phyloP scores from a whole-genome alignment of 768 basidiomycete genomes.

The Auricularia sp. region DNA sequence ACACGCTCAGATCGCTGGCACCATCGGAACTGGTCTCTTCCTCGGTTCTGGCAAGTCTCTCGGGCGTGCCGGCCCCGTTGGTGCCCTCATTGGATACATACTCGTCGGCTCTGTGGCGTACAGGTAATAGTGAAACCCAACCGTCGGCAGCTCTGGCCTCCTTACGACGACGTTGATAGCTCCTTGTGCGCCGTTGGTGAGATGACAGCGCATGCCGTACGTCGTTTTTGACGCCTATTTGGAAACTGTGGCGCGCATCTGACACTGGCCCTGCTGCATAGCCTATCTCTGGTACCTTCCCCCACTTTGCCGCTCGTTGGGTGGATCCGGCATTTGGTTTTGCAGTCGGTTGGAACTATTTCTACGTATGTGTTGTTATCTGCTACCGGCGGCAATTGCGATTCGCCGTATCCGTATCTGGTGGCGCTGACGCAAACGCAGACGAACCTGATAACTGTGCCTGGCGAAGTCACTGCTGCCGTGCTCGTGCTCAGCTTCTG shows the following conservation, averaged over 20 bases:
- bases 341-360: conserved; percentile 35
- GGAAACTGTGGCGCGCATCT: not conserved
- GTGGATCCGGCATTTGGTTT: conserved; percentile 52
- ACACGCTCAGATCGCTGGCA: conserved; percentile 50
- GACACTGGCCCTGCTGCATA: no score
- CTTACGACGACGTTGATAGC: conserved; percentile 16
- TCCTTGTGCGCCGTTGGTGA: conserved; percentile 62
- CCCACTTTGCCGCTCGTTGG: conserved; percentile 55
- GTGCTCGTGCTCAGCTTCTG: conserved; percentile 19
- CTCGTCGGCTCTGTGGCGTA: conserved; percentile 60
- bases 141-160: conserved; percentile 18
- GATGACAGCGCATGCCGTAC: conserved; percentile 60
- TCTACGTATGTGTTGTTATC: conserved; percentile 14
- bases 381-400: not conserved
- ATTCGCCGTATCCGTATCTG: no score
- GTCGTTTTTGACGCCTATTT: not conserved
- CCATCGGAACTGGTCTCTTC: conserved; percentile 58
- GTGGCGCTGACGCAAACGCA: not conserved
- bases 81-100: conserved; percentile 54
- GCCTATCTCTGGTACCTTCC: conserved; percentile 70
- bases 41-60: conserved; percentile 30
- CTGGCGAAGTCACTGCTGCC: conserved; percentile 26
- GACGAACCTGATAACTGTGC: conserved; percentile 18
- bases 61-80: conserved; percentile 50
- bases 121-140: conserved; percentile 32